Percentiles rank a stretch among this genome's conserved stretches.
phyloP scores from a whole-genome alignment of 2,329 filamentous ascomycete genomes.

The Diaporthe destruens region DNA sequence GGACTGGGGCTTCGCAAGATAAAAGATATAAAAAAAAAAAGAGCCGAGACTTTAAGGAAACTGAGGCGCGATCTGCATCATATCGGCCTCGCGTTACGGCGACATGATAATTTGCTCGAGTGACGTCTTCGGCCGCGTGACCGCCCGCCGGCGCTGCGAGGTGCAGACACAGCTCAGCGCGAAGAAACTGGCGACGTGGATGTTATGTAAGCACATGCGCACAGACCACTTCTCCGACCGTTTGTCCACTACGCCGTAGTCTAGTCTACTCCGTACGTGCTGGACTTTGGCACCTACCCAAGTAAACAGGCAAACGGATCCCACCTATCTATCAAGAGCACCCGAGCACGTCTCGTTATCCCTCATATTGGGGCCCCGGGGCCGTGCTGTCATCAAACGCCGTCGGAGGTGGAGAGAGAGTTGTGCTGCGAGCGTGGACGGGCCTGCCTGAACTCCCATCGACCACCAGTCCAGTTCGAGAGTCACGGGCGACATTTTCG shows the following conservation, averaged over 20 bases:
- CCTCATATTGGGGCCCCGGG: not conserved
- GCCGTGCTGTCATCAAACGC: not conserved
- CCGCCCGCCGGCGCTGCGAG: too few species aligned
- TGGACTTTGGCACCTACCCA: not conserved
- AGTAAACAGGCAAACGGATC: not conserved
- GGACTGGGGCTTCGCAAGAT: too few species aligned
- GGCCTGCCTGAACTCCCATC: not conserved
- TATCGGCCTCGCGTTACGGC: slow-evolving; percentile 15
- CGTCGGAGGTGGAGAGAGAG: not conserved
- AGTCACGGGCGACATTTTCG: not conserved
- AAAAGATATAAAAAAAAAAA: not conserved
- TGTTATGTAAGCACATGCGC: not conserved
- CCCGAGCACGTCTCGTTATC: not conserved
- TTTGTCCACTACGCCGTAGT: not conserved
- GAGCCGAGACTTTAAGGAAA: not conserved
- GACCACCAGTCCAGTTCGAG: not conserved
- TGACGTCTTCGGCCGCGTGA: slow-evolving; percentile 19
- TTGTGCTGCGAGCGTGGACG: not conserved
- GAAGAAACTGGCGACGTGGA: not conserved
- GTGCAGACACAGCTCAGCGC: not conserved
- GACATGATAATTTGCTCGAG: not conserved
- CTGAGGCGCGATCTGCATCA: slow-evolving; percentile 12
- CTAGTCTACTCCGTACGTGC: too few species aligned
- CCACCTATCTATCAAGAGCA: not conserved
- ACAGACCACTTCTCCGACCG: slow-evolving; percentile 13